Base-by-base conservation (phyloP, 495 filamentous ascomycete species). In the Penicillium manginii region DNA sequence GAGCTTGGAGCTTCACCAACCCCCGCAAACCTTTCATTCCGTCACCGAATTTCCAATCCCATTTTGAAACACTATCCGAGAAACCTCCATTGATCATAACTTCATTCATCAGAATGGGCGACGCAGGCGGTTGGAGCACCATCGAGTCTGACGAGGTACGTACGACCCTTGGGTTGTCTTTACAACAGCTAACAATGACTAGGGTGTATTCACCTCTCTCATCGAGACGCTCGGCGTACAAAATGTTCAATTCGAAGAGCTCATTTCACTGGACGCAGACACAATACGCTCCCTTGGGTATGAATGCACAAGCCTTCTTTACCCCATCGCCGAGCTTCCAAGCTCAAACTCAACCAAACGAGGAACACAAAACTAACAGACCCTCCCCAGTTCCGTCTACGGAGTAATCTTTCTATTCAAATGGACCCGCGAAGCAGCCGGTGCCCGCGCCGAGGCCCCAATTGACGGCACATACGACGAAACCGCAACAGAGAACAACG, bases 361-460 rank as follows among this genome's bases (percentile, higher is more conserved):
- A 50, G 43, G 31, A 15, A 52, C 26, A 33, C n/a, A 32, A 56
- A 59, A 33, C 57, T 59, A 68, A 66, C 46, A 55, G 46, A 33
- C 22, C n/a, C 2, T n/a, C 11, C 55, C 4, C 19, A 88, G 89
- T 61, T 89, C 91, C 42, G 84, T 97, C 61, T 96, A 98, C 78
- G 94, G 94, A 71, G 92, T 98, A 61, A 97, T 99, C 71, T 98
- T 99, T 78, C 91, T 99, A 71, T 99, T 99, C 86, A 98, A 97
- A 80, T 99, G 90, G 78, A 91, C 88, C 21, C 90, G 88, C 43
- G 89, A 90, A 71, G 79, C 86, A 55, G 84, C 83, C 52, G 83
- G 84, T 64, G 80, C 81, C 45, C 68, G 76, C 40, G 73, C 78
- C 55, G 82, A 87, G 55, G 81, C 84, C 19, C 88, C 90, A 40